Percentiles rank a stretch among this genome's conserved stretches.
Evolutionary conservation across 176 grass and related monocot species (phyloP).

Genomic region (Stipa capillata): DNA sequence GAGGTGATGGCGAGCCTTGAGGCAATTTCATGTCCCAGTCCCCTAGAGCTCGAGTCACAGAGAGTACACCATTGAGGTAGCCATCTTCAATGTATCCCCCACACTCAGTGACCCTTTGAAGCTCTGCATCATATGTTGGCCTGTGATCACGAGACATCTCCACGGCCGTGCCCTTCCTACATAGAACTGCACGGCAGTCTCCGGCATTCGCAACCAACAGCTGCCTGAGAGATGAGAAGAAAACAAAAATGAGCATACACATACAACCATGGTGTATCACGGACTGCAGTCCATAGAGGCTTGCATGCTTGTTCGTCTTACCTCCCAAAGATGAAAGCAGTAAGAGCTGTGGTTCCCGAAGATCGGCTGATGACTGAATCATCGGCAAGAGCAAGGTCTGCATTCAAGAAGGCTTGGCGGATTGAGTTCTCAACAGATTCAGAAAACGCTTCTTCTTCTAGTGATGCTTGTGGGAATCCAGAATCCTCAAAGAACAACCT

Average conservation of each 20-base stretch:
- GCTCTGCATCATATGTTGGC: conserved; percentile 47
- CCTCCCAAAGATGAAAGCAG: conserved; percentile 73
- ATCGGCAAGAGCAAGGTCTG: conserved; percentile 58
- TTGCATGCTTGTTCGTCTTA: background rate
- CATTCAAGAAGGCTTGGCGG: conserved; percentile 48
- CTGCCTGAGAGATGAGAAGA: conserved; percentile 32
- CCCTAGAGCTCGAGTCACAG: conserved; percentile 69
- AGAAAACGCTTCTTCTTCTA: conserved; percentile 40
- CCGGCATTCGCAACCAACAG: conserved; percentile 82
- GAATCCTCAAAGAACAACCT: conserved; percentile 66
- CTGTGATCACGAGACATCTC: conserved; percentile 81
- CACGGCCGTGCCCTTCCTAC: conserved; percentile 55
- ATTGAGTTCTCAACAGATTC: conserved; percentile 50
- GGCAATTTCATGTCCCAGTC: conserved; percentile 91
- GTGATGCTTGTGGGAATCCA: conserved; percentile 45
- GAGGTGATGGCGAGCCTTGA: conserved; percentile 36
- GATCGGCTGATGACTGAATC: conserved; percentile 56
- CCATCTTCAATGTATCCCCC: conserved; percentile 83
- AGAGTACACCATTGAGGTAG: conserved; percentile 78
- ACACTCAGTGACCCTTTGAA: conserved; percentile 29
- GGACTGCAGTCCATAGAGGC: background rate
- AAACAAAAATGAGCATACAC: background rate
- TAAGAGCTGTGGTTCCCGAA: conserved; percentile 77
- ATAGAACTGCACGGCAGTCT: conserved; percentile 91
- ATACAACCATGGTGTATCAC: background rate